Evolutionary conservation across 2,329 filamentous ascomycete species (phyloP), one percentile per base, ranked within the genome.

Genomic region (Botrytis elliptica): DNA sequence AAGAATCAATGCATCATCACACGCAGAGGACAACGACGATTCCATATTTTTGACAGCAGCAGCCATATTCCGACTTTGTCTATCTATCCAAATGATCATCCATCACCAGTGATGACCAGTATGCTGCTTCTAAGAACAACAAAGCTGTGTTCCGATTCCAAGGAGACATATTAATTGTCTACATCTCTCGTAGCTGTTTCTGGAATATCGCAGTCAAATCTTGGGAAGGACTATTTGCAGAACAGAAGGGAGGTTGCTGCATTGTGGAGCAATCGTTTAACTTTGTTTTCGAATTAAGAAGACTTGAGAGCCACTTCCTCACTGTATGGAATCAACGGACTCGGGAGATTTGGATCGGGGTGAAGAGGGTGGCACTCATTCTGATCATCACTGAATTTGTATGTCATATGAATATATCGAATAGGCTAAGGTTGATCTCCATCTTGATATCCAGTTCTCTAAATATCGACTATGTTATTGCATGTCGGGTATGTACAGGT

Each of bases 131-230:
- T n/a, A 0, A 55, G 0, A 29, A 29, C 7, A 55, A 0, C 52
- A n/a, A n/a, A 29, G 14, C 2, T 29, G 0, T 0, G 1, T 29
- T 2, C 12, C n/a, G 12, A 18, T 55, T n/a, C 5, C 14, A 16
- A 55, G 5, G 52, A 3, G n/a, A 55, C 52, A 29, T 16, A 29
- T 55, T 14, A 55, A 55, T 55, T 55, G 14, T 55, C 8, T n/a
- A 8, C 52, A 55, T 55, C 52, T 55, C 14, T 29, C 29, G 52
- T 14, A 55, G n/a, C 14, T 7, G 6, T 55, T 6, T 16, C 52
- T 18, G 16, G n/a, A 8, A 18, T 16, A 18, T 55, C 14, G 4
- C 14, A 16, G 6, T 55, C 4, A 55, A 55, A 29, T 12, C 2
- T 2, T 6, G 12, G 16, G 14, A 18, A 29, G 14, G 6, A 18